Evolutionary conservation across 306 rosid genomes (phyloP).

Genomic region (Mimosa bimucronata): DNA sequence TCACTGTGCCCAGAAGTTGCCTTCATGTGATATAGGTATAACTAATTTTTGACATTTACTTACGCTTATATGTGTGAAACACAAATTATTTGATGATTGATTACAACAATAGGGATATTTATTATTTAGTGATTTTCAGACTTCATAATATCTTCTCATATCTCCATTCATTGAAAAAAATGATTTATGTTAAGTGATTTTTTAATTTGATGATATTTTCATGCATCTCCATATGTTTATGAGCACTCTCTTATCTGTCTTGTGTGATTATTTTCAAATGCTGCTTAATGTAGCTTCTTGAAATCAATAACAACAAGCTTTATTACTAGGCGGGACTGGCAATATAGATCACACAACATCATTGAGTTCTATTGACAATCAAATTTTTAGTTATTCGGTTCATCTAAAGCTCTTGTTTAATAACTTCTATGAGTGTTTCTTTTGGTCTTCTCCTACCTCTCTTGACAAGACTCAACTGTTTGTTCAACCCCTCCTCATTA

Average conservation of each 20-base stretch:
- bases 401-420: neutral
- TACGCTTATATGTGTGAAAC: slow-evolving; percentile 10
- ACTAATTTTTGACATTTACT: neutral
- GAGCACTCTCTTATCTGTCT: neutral
- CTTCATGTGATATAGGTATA: slow-evolving; percentile 70
- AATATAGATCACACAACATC: no score
- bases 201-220: no score
- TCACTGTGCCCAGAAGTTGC: slow-evolving; percentile 79
- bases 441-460: neutral
- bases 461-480: neutral
- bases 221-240: neutral
- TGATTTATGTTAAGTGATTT: neutral
- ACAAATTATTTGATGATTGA: neutral
- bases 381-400: no score
- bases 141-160: neutral
- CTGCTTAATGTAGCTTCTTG: neutral
- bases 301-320: neutral
- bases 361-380: neutral
- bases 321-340: neutral
- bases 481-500: neutral
- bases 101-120: neutral
- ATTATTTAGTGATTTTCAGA: neutral
- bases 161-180: no score
- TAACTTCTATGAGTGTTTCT: neutral
- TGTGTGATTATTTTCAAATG: neutral